Evolutionary conservation across 495 filamentous ascomycete species (phyloP).

Genomic region (Venustampulla echinocandica): DNA sequence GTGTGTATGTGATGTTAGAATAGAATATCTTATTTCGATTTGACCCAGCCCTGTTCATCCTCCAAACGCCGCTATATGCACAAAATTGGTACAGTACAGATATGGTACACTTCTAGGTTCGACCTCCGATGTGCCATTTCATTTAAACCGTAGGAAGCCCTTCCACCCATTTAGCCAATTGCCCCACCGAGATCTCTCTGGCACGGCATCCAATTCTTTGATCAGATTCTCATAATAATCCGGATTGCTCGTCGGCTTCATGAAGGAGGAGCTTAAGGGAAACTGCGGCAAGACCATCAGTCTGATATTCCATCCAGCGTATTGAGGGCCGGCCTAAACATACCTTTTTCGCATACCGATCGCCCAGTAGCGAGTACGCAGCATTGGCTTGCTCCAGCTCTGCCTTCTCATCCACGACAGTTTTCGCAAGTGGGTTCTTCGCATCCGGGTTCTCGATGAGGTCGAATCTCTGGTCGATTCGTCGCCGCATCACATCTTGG

Average conservation of each 20-base stretch:
- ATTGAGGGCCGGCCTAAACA: neutral
- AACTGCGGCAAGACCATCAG: conserved; percentile 39
- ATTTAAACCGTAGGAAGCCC: conserved; percentile 55
- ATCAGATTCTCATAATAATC: conserved; percentile 67
- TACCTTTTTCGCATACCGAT: conserved; percentile 59
- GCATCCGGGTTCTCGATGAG: conserved; percentile 18
- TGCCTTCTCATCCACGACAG: conserved; percentile 22
- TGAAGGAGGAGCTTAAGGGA: conserved; percentile 49
- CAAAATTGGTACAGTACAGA: conserved; percentile 2
- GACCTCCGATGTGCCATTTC: too few relatives aligned
- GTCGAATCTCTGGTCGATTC: conserved; percentile 38
- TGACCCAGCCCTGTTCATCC: neutral
- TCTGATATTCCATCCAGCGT: neutral
- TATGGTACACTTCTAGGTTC: neutral
- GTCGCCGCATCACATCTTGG: conserved; percentile 56
- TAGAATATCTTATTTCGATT: neutral
- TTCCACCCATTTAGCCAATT: conserved; percentile 48
- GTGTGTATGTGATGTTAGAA: neutral
- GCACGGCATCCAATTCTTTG: conserved; percentile 64
- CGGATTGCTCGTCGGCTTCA: conserved; percentile 65
- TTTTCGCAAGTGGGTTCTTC: conserved; percentile 26
- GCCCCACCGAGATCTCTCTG: conserved; percentile 48
- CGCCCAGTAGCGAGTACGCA: conserved; percentile 63
- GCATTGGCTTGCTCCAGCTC: conserved; percentile 61
- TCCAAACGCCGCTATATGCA: conserved; percentile 16